Conservation (phyloP, 2,329 filamentous ascomycete species). For the Thermomyces lanuginosus region DNA sequence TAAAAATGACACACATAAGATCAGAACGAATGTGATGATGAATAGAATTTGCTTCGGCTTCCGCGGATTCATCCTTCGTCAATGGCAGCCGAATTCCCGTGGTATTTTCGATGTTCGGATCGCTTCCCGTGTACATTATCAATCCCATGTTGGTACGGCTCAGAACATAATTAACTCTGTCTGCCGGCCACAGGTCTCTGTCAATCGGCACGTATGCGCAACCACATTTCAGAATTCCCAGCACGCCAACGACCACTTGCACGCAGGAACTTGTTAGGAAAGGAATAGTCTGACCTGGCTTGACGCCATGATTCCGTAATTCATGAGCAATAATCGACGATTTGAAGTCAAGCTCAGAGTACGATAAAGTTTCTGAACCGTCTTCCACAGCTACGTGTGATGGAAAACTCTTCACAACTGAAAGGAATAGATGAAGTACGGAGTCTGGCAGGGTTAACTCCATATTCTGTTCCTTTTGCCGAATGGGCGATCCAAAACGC, state of each 20-base stretch:
- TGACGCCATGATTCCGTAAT: background rate
- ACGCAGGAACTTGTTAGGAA: background rate
- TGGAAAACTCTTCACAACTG: too few relatives aligned
- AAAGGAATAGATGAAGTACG: too few relatives aligned
- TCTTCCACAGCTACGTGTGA: too few relatives aligned
- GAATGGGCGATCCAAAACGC: too few relatives aligned
- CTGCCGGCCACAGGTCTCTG: background rate
- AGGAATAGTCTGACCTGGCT: constrained; percentile 1
- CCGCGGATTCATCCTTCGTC: background rate
- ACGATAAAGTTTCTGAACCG: too few relatives aligned
- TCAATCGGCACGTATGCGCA: constrained; percentile 2
- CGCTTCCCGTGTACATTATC: background rate
- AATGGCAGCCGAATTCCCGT: background rate
- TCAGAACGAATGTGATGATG: background rate
- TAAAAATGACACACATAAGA: constrained; percentile 9
- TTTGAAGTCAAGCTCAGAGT: constrained; percentile 1
- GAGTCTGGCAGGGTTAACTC: too few relatives aligned
- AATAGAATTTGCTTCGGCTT: background rate
- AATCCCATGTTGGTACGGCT: background rate
- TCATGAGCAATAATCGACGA: background rate
- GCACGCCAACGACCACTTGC: background rate
- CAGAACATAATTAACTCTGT: background rate
- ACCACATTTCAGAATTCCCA: constrained; percentile 1
- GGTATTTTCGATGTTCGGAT: background rate
- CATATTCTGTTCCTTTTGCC: too few relatives aligned